Evolutionary conservation across 345 rosid species (phyloP).

Genomic region (Aegle marmelos): DNA sequence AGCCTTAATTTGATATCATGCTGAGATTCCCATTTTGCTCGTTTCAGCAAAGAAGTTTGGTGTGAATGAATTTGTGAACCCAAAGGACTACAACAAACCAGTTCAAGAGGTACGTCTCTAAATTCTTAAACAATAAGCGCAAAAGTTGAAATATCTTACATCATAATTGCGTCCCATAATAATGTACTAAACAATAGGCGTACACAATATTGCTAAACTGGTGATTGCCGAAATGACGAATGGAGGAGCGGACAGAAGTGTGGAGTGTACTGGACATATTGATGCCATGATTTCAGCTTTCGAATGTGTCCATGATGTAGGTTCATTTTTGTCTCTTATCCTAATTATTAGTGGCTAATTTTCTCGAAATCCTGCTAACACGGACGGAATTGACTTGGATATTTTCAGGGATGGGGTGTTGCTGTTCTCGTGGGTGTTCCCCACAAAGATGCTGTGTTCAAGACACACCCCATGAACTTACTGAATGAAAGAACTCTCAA

Average conservation of each 20-base stretch:
- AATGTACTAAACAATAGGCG: background rate
- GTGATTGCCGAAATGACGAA: conserved; percentile 38
- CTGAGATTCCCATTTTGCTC: background rate
- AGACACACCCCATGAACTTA: conserved; percentile 45
- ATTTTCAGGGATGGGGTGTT: conserved; percentile 52
- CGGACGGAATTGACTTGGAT: background rate
- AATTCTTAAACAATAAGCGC: background rate
- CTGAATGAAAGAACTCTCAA: conserved; percentile 47
- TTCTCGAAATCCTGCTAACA: background rate
- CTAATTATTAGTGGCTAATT: background rate
- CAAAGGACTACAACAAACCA: conserved; percentile 35
- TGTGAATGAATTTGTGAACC: conserved; percentile 42
- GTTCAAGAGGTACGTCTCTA: conserved; percentile 30
- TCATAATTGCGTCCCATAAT: background rate
- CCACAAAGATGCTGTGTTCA: conserved; percentile 44
- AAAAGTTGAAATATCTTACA: background rate
- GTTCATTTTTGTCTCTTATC: background rate
- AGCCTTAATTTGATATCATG: background rate
- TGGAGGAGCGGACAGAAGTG: conserved; percentile 46
- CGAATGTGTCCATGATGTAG: conserved; percentile 55
- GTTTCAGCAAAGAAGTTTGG: conserved; percentile 46
- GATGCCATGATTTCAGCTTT: conserved; percentile 49
- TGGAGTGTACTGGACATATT: conserved; percentile 40
- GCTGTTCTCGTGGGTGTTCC: conserved; percentile 55
- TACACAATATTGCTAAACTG: background rate